Conservation (phyloP, 2,329 filamentous ascomycete species). For the Sporothrix luriei region DNA sequence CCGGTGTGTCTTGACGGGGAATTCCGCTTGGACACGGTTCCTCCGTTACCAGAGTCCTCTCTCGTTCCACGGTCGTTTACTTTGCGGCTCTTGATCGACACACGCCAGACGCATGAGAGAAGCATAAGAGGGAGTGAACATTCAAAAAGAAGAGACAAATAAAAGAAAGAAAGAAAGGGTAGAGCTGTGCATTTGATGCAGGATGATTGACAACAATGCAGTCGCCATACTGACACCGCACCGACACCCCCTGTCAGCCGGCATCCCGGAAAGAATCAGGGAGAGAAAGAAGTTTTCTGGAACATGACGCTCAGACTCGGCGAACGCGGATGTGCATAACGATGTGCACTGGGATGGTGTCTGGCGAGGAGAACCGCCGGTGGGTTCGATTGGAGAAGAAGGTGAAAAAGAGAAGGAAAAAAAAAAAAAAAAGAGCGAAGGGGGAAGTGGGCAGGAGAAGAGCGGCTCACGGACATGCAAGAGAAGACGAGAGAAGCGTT, state of each 20-base stretch:
- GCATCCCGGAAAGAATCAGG: not conserved
- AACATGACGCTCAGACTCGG: constrained; percentile 13
- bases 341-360: constrained; percentile 10
- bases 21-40: not conserved
- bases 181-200: not conserved
- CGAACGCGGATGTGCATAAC: constrained; percentile 19
- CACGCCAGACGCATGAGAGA: constrained; percentile 14
- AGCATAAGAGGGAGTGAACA: not conserved
- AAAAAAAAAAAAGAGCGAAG: not conserved
- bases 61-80: not conserved
- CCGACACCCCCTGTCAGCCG: not conserved
- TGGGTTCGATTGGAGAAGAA: not conserved
- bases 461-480: not conserved
- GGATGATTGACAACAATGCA: not conserved
- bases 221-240: not conserved
- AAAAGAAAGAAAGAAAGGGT: too few species aligned
- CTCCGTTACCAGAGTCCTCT: not conserved
- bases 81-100: not conserved
- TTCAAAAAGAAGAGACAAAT: too few species aligned
- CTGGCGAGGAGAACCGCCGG: not conserved
- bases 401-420: not conserved
- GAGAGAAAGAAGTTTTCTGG: constrained; percentile 12
- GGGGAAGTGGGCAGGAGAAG: not conserved
- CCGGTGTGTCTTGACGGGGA: not conserved
- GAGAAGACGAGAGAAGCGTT: not conserved